A percentile compares a stretch with the other conserved stretches of the same genome.
phyloP scores from a whole-genome alignment of 2,329 filamentous ascomycete genomes.

The Juglanconis juglandina region DNA sequence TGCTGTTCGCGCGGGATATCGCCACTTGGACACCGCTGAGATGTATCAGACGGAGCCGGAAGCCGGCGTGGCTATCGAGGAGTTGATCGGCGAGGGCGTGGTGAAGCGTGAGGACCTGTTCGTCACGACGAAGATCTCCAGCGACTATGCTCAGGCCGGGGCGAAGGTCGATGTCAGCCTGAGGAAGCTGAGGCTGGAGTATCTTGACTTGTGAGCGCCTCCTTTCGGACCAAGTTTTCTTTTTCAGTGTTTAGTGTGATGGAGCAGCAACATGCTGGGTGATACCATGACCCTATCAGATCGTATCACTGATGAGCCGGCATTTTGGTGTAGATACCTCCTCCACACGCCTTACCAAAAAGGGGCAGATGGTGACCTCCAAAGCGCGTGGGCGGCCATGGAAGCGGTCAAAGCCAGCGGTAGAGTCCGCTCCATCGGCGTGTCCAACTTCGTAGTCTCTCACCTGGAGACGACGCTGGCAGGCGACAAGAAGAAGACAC shows the following conservation, averaged over 20 bases:
- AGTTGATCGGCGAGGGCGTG: neutral
- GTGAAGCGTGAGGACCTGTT: slow-evolving; percentile 19
- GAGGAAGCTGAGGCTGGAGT: slow-evolving; percentile 59
- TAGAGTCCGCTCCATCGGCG: slow-evolving; percentile 63
- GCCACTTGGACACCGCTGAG: neutral
- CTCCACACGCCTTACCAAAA: slow-evolving; percentile 10
- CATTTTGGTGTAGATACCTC: slow-evolving; percentile 27
- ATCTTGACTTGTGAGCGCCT: slow-evolving; percentile 57
- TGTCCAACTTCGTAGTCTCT: slow-evolving; percentile 63
- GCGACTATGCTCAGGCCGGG: slow-evolving; percentile 24
- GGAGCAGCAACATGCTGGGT: no score
- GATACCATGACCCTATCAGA: no score
- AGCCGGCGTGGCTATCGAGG: slow-evolving; percentile 6
- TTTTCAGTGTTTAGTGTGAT: no score
- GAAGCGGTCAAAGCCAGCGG: slow-evolving; percentile 63
- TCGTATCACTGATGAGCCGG: no score
- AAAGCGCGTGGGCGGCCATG: slow-evolving; percentile 49
- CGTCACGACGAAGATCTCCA: slow-evolving; percentile 9
- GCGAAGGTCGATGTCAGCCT: slow-evolving; percentile 46
- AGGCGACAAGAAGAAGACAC: slow-evolving; percentile 43
- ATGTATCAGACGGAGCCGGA: slow-evolving; percentile 13
- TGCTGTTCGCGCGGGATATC: neutral
- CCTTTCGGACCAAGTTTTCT: no score
- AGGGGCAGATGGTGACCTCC: slow-evolving; percentile 42
- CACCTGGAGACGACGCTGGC: slow-evolving; percentile 49